These are phyloP conservation scores for Thymus mandschuricus DNA, from an alignment of 257 asterid species.

Conservation along the genomic window DNA sequence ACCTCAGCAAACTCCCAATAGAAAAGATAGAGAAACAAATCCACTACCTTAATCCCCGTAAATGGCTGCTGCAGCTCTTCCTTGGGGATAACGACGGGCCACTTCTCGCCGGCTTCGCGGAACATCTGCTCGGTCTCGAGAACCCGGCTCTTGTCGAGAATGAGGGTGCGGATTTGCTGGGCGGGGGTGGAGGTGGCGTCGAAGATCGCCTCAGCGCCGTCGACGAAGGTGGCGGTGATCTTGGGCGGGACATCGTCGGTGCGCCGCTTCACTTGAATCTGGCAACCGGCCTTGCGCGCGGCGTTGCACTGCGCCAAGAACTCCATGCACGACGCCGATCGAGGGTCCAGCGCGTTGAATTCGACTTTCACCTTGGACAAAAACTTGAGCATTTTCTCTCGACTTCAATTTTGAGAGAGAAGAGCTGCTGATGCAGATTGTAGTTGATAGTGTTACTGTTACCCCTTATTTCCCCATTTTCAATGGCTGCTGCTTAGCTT, in stretches of 20 bases:
- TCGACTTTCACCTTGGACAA: constrained; percentile 91
- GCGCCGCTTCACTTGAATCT: constrained; percentile 90
- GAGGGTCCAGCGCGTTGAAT: constrained; percentile 90
- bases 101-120: constrained; percentile 87
- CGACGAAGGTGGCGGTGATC: constrained; percentile 88
- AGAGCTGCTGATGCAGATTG: no score
- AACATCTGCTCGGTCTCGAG: constrained; percentile 96
- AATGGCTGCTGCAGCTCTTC: constrained; percentile 69
- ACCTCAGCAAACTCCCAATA: not conserved
- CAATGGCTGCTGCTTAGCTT: no score
- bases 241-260: constrained; percentile 86
- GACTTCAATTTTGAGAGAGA: no score
- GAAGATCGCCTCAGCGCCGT: constrained; percentile 80
- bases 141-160: constrained; percentile 82
- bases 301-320: constrained; percentile 94
- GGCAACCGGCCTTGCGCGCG: constrained; percentile 84
- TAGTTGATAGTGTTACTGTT: no score
- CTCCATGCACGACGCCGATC: constrained; percentile 90
- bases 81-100: constrained; percentile 86
- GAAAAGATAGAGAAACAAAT: not conserved
- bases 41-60: constrained; percentile 68
- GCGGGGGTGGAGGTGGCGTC: constrained; percentile 89
- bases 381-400: constrained; percentile 69
- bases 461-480: no score
- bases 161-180: constrained; percentile 74